Base-by-base conservation (phyloP, 1,284 basidiomycete genomes). In the Austroboletus niveus region DNA sequence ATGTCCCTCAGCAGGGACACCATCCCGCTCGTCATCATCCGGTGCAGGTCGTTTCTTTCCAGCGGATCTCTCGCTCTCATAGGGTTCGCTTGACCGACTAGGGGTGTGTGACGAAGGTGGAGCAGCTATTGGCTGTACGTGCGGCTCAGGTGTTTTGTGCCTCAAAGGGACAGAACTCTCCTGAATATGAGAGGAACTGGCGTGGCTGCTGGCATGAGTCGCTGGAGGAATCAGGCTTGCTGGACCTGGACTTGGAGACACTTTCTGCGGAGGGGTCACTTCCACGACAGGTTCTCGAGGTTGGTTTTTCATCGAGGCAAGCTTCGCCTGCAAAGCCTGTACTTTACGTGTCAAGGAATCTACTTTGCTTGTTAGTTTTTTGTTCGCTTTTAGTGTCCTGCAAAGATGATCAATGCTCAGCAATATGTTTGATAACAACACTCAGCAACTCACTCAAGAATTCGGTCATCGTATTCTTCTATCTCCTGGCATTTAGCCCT, bases 401-500 rank as follows among this genome's bases (percentile, higher is more conserved):
- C 40, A 8, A 48, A 39, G 32, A 39, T 6, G 8, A 24, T 44
- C 43, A 30, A 17, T 36, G 20, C 24, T 49, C 47, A 40, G 42
- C 30, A 8, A 20, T 31, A 40, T 14, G 43, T 44, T 31, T 24
- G 41, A 51, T n/a, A 39, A 45, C 43, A 32, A 52, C 17, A 15
- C 30, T n/a, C 43, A 41, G 43, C 38, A 22, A 78, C 87, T 59
- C 69, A 90, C 88, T 85, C 85, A 52, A 91, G 80, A 53, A 83
- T 80, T 39, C 80, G 80, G 63, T 91, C 89, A 58, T 91, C 88
- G 52, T 89, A 87, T 58, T 86, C 85, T 63, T 91, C 88, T 53
- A 90, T 88, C 69, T 91, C 88, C n/a, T 75, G 68, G 57, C 82
- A 87, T 67, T 89, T 91, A 35, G 69, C 72, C 51, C 75, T 75